Evolutionary conservation across 2,329 filamentous ascomycete species (phyloP).

Genomic region (Nakataea oryzae): DNA sequence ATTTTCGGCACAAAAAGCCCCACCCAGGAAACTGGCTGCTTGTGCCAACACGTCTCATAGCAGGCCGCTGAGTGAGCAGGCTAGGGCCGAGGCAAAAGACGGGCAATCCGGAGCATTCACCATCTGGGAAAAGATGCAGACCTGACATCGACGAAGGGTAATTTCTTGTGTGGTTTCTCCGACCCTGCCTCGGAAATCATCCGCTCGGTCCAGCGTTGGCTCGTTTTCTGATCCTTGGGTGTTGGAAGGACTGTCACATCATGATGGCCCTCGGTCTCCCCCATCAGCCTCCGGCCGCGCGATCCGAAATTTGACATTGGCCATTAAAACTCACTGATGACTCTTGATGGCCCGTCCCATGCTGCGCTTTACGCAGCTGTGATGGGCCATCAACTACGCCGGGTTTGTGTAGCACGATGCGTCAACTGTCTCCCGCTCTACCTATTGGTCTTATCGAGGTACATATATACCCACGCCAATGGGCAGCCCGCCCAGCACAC

Average conservation of each 20-base stretch:
- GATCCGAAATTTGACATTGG: not conserved
- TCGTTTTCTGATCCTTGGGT: not conserved
- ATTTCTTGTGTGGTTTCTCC: not conserved
- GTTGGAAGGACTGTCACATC: not conserved
- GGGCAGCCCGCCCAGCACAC: too few species aligned
- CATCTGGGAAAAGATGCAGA: too few species aligned
- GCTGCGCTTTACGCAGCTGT: not conserved
- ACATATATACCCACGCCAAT: not conserved
- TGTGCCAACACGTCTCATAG: too few species aligned
- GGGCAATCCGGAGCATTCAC: too few species aligned
- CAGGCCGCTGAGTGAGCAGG: too few species aligned
- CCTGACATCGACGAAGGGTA: too few species aligned
- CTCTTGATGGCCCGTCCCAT: not conserved
- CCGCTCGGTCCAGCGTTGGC: too few species aligned
- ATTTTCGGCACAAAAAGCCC: too few species aligned
- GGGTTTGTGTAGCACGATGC: not conserved
- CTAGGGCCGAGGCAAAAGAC: not conserved
- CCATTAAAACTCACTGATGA: not conserved
- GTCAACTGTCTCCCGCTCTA: not conserved
- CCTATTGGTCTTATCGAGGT: too few species aligned
- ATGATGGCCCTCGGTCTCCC: not conserved
- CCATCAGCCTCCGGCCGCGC: not conserved
- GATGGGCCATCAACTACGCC: not conserved
- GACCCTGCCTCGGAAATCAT: not conserved
- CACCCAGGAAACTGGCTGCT: too few species aligned